Base-by-base conservation (phyloP, 2,329 filamentous ascomycete genomes). In the Penicillium psychrosexuale region DNA sequence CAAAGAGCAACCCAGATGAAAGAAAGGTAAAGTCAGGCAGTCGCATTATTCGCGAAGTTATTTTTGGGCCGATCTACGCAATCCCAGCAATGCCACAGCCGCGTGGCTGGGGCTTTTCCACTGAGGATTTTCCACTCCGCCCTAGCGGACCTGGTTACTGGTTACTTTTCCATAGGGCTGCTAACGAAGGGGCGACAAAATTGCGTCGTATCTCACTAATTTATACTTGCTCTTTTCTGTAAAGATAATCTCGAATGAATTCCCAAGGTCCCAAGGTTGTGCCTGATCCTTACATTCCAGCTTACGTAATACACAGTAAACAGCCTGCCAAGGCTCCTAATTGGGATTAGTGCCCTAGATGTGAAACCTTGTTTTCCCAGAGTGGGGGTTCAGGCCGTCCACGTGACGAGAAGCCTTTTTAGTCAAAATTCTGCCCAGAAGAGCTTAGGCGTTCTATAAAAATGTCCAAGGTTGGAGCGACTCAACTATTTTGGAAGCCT, bases 71-170 rank as follows among this genome's bases (percentile, higher is more conserved):
- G 55, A 59, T 61, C 53, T 57, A 60, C 61, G 30, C 27, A 46
- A 60, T 57, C 61, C 56, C 60, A 63, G 63, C 63, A 46, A 60
- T 58, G 60, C 57, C 61, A 63, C 61, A 63, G 63, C 63, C 63
- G 61, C 63, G 61, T 60, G 61, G 57, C 56, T 46, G 47, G 19
- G 36, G 47, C 58, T 58, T 51, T 53, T 46, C 38, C 47, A 24
- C 53, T 43, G 47, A 15, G 36, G 47, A 56, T 58, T 51, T 53
- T 46, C 38, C 47, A 39, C 39, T 51, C 52, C 46, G 51, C 51
- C 45, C 45, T 37, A 19, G 42, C 11, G 42, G 28, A 33, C n/a
- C 27, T 27, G 6, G 13, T 5, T 42, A 8, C 22, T 4, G 11
- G 5, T 24, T 24, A 5, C 17, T 22, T 15, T 43, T 30, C 8